These are phyloP conservation scores for Fraxinus angustifolia DNA, from an alignment of 305 asterid species.

Conservation along the genomic window DNA sequence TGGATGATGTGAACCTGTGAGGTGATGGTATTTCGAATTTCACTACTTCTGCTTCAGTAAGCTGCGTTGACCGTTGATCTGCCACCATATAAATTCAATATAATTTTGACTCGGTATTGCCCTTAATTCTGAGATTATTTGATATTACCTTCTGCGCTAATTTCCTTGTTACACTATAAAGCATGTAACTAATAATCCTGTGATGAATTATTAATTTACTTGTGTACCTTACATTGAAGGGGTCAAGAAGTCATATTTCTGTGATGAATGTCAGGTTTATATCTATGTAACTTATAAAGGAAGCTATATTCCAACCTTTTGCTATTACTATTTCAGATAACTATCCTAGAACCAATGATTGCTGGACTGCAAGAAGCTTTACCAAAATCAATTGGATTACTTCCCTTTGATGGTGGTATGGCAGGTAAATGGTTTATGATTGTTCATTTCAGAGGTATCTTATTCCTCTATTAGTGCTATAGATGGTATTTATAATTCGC, in stretches of 20 bases:
- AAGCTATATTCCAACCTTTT: slow-evolving; percentile 16
- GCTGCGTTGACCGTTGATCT: neutral
- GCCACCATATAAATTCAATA: neutral
- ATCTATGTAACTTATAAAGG: neutral
- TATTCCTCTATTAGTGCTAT: slow-evolving; percentile 9
- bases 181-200: neutral
- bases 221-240: neutral
- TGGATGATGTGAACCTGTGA: neutral
- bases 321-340: slow-evolving; percentile 51
- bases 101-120: neutral
- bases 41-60: neutral
- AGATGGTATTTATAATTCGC: slow-evolving; percentile 2
- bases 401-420: slow-evolving; percentile 93
- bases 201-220: neutral
- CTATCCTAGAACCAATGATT: slow-evolving; percentile 82
- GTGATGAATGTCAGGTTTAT: neutral
- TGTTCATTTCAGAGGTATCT: slow-evolving; percentile 5
- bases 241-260: neutral
- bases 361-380: slow-evolving; percentile 83
- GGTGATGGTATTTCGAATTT: neutral
- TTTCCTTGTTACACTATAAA: slow-evolving; percentile 4
- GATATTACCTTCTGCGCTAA: neutral
- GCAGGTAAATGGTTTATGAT: slow-evolving; percentile 53
- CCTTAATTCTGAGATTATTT: neutral
- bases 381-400: slow-evolving; percentile 90